Percentiles rank a stretch among this genome's conserved stretches.
Conservation (phyloP, 225 moss, liverwort and hornwort genomes). For the Thuidium tamariscinum region DNA sequence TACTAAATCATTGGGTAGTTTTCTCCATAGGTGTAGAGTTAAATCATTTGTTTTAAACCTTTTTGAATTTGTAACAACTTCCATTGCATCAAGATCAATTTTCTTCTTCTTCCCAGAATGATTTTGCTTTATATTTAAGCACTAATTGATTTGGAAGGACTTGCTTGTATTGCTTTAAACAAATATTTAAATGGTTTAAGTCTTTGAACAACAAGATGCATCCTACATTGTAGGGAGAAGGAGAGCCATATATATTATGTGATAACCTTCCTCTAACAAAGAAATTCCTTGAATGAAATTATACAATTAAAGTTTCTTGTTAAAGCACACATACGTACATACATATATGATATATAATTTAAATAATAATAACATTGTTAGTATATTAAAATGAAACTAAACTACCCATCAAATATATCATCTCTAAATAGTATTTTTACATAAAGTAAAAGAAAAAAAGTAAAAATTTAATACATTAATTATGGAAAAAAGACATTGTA, state of each 20-base stretch:
- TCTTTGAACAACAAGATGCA: neutral
- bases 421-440: neutral
- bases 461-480: neutral
- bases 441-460: neutral
- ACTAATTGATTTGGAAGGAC: neutral
- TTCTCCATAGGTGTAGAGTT: neutral
- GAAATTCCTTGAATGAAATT: neutral
- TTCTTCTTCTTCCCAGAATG: neutral
- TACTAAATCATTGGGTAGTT: neutral
- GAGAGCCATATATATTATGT: neutral
- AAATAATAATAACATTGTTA: neutral
- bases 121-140: neutral
- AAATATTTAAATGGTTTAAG: neutral
- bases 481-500: neutral
- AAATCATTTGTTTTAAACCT: neutral
- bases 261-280: neutral
- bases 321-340: neutral
- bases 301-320: neutral
- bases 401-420: neutral
- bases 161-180: no score
- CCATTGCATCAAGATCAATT: neutral
- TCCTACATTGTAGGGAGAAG: rapidly evolving
- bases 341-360: neutral
- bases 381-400: neutral
- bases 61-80: neutral